Evolutionary conservation across 1,284 basidiomycete genomes (phyloP), one percentile per base, ranked within the genome.

Genomic region (Cryptococcus amylolentus): DNA sequence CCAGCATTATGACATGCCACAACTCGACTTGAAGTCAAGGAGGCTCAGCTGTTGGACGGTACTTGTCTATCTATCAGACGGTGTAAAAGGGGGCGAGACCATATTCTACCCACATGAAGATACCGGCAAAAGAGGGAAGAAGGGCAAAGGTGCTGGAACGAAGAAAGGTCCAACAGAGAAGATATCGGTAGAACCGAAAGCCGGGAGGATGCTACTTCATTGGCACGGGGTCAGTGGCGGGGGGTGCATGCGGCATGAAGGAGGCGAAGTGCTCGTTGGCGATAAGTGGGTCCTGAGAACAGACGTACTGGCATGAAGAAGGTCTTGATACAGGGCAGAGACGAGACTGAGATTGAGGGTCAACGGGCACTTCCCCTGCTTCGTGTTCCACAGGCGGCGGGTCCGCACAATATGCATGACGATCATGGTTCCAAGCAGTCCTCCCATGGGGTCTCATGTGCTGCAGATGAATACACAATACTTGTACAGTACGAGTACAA

Each of bases 181-280:
- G 9, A 81, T 91, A 37, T 79, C 80, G 0, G 81, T 86, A 0
- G 82, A 84, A 27, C 75, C 89, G 44, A 83, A 79, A 37, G 80
- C 84, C 7, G 89, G 89, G 0, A 83, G 84, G 37, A 87, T 84
- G 16, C 80, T 90, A 23, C 75, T 91, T 38, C 89, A 91, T 75
- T 79, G 86, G 83, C 88, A 74, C 63, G 88, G 87, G n/a, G 85
- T 88, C 26, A 57, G 53, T 60, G 87, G 88, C 0, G 81, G 84
- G 51, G 85, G 87, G 53, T 91, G 88, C 68, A 75, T 90, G 74
- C 75, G 88, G 39, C 88, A 91, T 65, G 88, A 90, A 77, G 88
- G 88, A 5, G 84, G 85, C 2, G 76, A 80, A 37, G 87, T 91
- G 12, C 72, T 73, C 16, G 81, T 80, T 48, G 88, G 88, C 2